A percentile compares a stretch with the other conserved stretches of the same genome.
phyloP scores from a whole-genome alignment of 2,329 filamentous ascomycete genomes.

The Aspergillus sp. region DNA sequence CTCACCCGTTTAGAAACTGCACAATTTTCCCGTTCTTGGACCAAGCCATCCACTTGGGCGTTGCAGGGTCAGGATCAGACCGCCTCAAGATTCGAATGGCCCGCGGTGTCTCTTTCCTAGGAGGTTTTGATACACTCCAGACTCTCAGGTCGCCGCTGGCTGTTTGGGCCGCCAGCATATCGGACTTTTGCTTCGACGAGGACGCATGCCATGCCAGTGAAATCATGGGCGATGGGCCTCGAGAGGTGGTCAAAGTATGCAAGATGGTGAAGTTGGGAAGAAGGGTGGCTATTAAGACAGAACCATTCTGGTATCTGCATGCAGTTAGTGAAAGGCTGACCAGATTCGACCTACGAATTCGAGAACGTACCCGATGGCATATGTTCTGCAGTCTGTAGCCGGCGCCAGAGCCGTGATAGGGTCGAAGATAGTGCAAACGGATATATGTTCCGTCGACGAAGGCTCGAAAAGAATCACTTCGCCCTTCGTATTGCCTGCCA shows the following conservation, averaged over 20 bases:
- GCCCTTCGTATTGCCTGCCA: constrained; percentile 76
- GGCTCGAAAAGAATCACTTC: constrained; percentile 93
- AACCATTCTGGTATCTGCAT: constrained; percentile 82
- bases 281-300: constrained; percentile 77
- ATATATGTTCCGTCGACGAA: constrained; percentile 83
- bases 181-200: constrained; percentile 88
- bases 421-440: constrained; percentile 84
- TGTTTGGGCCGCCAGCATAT: constrained; percentile 93
- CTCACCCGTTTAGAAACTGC: constrained; percentile 83
- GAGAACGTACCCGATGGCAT: constrained; percentile 74
- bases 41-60: constrained; percentile 95
- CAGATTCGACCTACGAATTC: constrained; percentile 5
- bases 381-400: constrained; percentile 80
- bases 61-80: constrained; percentile 61
- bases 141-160: constrained; percentile 85
- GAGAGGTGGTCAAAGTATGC: constrained; percentile 78
- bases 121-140: constrained; percentile 87
- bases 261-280: constrained; percentile 89
- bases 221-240: constrained; percentile 76
- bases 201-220: constrained; percentile 92
- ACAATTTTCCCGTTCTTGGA: constrained; percentile 96
- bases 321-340: no score
- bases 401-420: constrained; percentile 90
- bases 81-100: constrained; percentile 80
- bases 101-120: constrained; percentile 64